Evolutionary conservation across 1,139 yeast genomes (phyloP).

Genomic region (Nakaseomyces kungkrabaensis): DNA sequence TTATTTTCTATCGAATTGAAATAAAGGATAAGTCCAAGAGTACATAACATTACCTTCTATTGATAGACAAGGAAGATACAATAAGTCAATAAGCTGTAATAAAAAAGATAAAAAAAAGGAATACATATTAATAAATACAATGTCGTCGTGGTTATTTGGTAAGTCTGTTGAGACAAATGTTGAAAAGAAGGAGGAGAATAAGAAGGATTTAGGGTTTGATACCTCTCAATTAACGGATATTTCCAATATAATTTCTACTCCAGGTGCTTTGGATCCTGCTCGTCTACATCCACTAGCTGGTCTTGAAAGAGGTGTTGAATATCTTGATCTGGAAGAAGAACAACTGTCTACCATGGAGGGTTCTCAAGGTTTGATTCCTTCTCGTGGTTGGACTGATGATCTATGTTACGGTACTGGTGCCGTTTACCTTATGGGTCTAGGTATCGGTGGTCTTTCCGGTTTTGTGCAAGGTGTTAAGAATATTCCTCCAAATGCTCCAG

Average conservation of each 20-base stretch:
- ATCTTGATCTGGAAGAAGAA: slow-evolving; percentile 81
- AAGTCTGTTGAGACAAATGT: slow-evolving; percentile 1
- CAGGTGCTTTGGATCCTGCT: slow-evolving; percentile 58
- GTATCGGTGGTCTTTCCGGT: slow-evolving; percentile 83
- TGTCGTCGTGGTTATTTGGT: slow-evolving; percentile 1
- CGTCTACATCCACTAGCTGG: slow-evolving; percentile 92
- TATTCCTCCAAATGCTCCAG: slow-evolving; percentile 63
- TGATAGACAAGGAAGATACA: too few species aligned
- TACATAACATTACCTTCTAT: too few species aligned
- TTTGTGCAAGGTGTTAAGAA: slow-evolving; percentile 72
- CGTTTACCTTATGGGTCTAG: slow-evolving; percentile 71
- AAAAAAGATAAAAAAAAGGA: neutral
- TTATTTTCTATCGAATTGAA: too few species aligned
- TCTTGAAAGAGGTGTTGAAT: slow-evolving; percentile 79
- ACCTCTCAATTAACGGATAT: slow-evolving; percentile 50
- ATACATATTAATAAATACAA: neutral
- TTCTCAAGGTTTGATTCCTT: slow-evolving; percentile 81
- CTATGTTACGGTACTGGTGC: slow-evolving; percentile 97
- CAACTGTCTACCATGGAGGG: slow-evolving; percentile 68
- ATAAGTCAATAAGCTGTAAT: neutral
- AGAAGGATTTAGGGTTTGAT: slow-evolving; percentile 46
- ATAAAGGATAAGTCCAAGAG: too few species aligned
- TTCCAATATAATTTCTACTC: slow-evolving; percentile 43
- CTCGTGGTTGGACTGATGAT: slow-evolving; percentile 96
- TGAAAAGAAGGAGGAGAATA: slow-evolving; percentile 13